Evolutionary conservation across 495 filamentous ascomycete genomes (phyloP), one percentile per base, ranked within the genome.

Genomic region (Evansstolkia leycettana): DNA sequence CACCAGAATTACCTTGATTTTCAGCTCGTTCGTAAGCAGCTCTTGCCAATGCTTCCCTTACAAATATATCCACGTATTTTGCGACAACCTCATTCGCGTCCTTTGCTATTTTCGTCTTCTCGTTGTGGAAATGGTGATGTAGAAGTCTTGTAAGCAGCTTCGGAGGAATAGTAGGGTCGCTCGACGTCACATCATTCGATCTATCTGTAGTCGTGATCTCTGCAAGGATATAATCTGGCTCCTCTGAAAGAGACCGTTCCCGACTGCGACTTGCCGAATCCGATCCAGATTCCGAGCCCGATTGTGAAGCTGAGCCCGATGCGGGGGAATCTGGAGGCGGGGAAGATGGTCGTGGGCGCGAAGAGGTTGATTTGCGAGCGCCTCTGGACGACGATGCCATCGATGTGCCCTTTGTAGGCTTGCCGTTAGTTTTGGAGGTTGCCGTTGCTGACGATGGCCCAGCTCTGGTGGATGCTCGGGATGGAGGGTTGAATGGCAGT

Each of bases 21-120:
- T 71, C 67, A 28, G 60, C 60, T 50, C 75, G 75, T 65, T 83
- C 82, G 40, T 70, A 74, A 6, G 76, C 78, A 26, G 84, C 80
- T 54, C 90, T 52, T 17, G 86, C 86, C 47, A 98, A 75, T 18
- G 87, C 86, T 62, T 98, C 90, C 42, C 82, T 69, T 38, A 95
- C 83, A 67, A 94, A 98, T 9, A 82, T 76, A 62, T 93, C 84
- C 51, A 94, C 72, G 50, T 96, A 96, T 60, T 80, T 85, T 2
- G 73, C 83, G 19, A 90, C 71, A 5, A 86, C 75, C 10, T 58
- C 64, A 51, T 87, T 77, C 12, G 90, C 92, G 33, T 87, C 82
- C 47, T 77, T 80, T 2, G 76, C 75, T 25, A 96, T 79, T 51
- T 80, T 69, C 2, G 78, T 88, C 36, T 74, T 72, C 13, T 66